Evolutionary conservation across 1,284 basidiomycete genomes (phyloP), one percentile per base, ranked within the genome.

Genomic region (Ustilago curta): DNA sequence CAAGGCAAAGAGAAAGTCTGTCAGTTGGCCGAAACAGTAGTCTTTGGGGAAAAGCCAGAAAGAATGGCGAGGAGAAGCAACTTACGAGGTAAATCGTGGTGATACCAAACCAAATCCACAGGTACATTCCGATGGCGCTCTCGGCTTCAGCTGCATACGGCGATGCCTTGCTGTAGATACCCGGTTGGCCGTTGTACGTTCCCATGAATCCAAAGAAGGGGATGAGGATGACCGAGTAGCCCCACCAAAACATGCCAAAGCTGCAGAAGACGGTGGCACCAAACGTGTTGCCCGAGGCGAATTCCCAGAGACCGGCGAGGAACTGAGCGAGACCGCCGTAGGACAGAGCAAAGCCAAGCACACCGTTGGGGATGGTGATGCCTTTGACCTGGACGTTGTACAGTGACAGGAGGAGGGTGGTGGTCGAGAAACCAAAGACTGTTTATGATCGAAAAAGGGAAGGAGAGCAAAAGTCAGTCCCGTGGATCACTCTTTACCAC

Each of bases 161-260:
- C 8, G 56, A 53, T 12, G 59, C 59, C 0, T 40, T 47, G n/a
- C 64, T 7, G 63, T 78, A 79, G 42, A 76, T 64, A 16, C 69
- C 69, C 3, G 76, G 72, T 16, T 57, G 52, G 31, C 77, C 77
- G 39, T 78, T 51, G 69, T 79, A 73, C 0, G 25, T 25, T 9
- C 75, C 77, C 47, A 59, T 63, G 45, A 70, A 66, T 3, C 77
- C 77, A 39, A 79, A 79, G 60, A 78, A 79, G 4, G 73, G 73
- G 44, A 72, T 76, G 29, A 79, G 44, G 21, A 78, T 69, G n/a
- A 78, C 68, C 1, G 63, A 4, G 63, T 70, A 79, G 40, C 77
- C 77, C 77, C 77, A 79, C 77, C 77, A 79, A 58, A 79, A 79
- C 63, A 65, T 63, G 47, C 70, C 70, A 55, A 76, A 76, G 29